These are phyloP conservation scores for Trichophyton benhamiae DNA, from an alignment of 2,329 filamentous ascomycete genomes.

Conservation along the genomic window DNA sequence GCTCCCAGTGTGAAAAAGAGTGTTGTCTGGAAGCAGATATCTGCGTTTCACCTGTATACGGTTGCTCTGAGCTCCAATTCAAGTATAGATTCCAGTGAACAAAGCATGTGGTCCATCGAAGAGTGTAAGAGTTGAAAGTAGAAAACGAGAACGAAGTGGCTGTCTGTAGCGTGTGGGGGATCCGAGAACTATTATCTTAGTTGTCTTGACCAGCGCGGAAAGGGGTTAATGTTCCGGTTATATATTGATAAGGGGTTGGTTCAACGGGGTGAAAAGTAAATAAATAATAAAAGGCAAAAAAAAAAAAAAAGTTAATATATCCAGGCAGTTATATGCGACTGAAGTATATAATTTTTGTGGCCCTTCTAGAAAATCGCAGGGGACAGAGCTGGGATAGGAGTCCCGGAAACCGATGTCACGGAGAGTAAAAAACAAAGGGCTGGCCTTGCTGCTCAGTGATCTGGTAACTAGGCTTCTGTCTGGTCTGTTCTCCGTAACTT, in stretches of 20 bases:
- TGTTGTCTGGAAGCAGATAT: background rate
- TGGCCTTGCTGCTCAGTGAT: background rate
- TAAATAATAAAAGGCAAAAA: background rate
- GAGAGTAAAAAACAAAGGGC: background rate
- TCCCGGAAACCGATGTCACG: background rate
- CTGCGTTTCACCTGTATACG: conserved; percentile 16
- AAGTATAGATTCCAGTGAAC: conserved; percentile 17
- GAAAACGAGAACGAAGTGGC: conserved; percentile 3
- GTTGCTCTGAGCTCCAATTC: conserved; percentile 17
- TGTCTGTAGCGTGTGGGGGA: background rate
- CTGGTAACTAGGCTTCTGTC: background rate
- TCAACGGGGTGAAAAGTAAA: background rate
- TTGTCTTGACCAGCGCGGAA: background rate
- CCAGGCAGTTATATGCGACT: background rate
- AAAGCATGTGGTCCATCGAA: conserved; percentile 20
- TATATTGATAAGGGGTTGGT: background rate
- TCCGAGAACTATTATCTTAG: background rate
- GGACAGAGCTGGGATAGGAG: background rate
- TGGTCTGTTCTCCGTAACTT: background rate
- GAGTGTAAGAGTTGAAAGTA: conserved; percentile 1
- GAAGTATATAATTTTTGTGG: background rate
- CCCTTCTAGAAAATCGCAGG: background rate
- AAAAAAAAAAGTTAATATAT: background rate
- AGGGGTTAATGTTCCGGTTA: conserved; percentile 3
- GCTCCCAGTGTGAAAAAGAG: background rate